Base-by-base conservation (phyloP, 345 rosid genomes). In the Eucalyptus lansdowneana region DNA sequence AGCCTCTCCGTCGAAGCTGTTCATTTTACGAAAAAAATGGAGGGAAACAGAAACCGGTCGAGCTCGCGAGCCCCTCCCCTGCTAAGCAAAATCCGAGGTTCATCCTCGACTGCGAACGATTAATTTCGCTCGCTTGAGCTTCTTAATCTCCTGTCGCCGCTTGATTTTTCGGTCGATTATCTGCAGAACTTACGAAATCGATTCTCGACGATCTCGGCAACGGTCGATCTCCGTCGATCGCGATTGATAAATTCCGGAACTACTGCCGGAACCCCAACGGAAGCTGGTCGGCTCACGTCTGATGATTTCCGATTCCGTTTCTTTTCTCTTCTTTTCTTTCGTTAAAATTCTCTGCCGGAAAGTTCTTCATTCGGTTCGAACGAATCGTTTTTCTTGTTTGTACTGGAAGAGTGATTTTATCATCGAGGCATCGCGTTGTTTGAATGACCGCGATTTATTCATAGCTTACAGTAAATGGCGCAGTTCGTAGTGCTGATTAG, bases 31-130 rank as follows among this genome's bases (percentile, higher is more conserved):
- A 62, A 80, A 62, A 62, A 53, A 34, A 96, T 96, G 98, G 97
- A 93, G 97, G 97, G 96, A 95, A 94, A 91, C 16, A 56, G 87
- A 19, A 91, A 90, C 8, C 81, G 76, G 15, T 87, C 85, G 86
- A 86, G 25, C 83, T 87, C 95, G 3, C 92, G 89, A 47, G 40
- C 91, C 14, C 80, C 80, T 51, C 90, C 89, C 87, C 54, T 95
- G 92, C 96, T 96, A 7, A 89, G 44, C 42, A 93, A 92, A 91
- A 95, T 95, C 93, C 94, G 92, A 95, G 98, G 98, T 95, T 49
- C 29, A 87, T 72, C 47, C 42, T 89, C 65, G 9, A 67, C n/a
- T n/a, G 47, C 17, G 11, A 9, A 15, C n/a, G 19, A 31, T 31
- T 34, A 5, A 44, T 90, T 86, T 62, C 37, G 27, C 42, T 67